Evolutionary conservation across 129 eudicot genomes (phyloP).

Genomic region (Glebionis coronaria): DNA sequence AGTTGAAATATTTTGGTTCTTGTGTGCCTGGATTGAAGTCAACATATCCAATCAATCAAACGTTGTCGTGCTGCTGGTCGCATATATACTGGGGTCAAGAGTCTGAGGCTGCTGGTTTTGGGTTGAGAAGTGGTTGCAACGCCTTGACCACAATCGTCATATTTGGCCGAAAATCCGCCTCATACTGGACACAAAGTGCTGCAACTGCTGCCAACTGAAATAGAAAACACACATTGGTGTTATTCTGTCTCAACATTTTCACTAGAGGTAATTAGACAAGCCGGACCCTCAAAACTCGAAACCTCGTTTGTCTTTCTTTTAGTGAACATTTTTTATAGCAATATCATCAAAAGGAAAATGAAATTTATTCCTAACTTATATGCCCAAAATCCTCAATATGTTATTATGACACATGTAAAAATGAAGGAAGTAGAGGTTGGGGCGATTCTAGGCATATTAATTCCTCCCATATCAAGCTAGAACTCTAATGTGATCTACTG

Average conservation of each 20-base stretch:
- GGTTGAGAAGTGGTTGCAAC: conserved; percentile 73
- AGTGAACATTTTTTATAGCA: no score
- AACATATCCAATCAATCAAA: conserved; percentile 3
- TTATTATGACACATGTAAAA: no score
- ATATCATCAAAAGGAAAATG: no score
- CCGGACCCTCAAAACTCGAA: not conserved
- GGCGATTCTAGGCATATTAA: no score
- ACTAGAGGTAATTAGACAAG: not conserved
- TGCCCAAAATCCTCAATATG: no score
- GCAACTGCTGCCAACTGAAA: conserved; percentile 92
- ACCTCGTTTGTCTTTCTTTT: no score
- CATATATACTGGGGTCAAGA: conserved; percentile 32
- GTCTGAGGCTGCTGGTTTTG: conserved; percentile 58
- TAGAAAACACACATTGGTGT: not conserved
- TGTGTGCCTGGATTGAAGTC: not conserved
- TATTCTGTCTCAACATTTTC: not conserved
- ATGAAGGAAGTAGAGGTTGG: no score
- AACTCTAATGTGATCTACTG: not conserved
- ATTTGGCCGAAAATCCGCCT: conserved; percentile 83
- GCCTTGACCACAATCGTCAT: conserved; percentile 93
- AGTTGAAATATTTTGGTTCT: conserved; percentile 7
- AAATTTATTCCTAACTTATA: no score
- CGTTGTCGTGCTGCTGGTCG: conserved; percentile 18
- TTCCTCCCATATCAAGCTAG: no score
- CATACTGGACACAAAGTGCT: conserved; percentile 86